Evolutionary conservation across 495 filamentous ascomycete species (phyloP), one percentile per base, ranked within the genome.

Genomic region (Niebla homalea): DNA sequence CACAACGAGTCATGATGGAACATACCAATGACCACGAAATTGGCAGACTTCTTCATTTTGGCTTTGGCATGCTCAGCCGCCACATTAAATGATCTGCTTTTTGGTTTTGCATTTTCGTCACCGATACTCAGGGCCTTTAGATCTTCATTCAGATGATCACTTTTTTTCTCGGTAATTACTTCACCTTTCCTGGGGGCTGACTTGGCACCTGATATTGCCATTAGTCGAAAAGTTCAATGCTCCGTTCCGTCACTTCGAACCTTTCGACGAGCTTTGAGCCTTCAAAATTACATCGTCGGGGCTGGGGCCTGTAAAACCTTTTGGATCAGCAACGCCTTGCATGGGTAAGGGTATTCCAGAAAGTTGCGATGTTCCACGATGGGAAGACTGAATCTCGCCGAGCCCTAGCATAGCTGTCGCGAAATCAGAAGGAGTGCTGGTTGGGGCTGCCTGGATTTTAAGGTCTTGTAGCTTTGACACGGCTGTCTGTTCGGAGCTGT

Each of bases 21-120:
- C 75, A 54, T 63, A 89, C 85, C 89, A 58, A 98, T 90, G 5
- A 98, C 92, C 12, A 96, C 89, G 68, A 98, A 97, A 58, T 87
- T 96, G 43, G 87, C 89, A 35, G 76, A 78, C 49, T 83, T 83
- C 65, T 96, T 98, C 54, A 71, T 71, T 36, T 78, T 80, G 20
- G 75, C 72, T 51, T 83, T 88, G 58, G 81, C 75, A 58, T 85
- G 92, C 55, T 90, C 90, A 39, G 79, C 76, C 11, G 90, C 57
- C 5, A 97, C 89, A 62, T 97, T 77, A 16, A 97, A 65, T 49
- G 89, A 89, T 61, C 90, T 94, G 61, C 84, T 88, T 62, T 81
- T 89, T 12, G 84, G 78, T 37, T 79, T 78, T 1, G 84, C 78
- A 36, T 79, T 72, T 54, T 87, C 83, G 52, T 80, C 78, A 16